A percentile compares a stretch with the other conserved stretches of the same genome.
Evolutionary conservation across 805 yeast genomes (phyloP).

Genomic region (Yarrowia sp.): DNA sequence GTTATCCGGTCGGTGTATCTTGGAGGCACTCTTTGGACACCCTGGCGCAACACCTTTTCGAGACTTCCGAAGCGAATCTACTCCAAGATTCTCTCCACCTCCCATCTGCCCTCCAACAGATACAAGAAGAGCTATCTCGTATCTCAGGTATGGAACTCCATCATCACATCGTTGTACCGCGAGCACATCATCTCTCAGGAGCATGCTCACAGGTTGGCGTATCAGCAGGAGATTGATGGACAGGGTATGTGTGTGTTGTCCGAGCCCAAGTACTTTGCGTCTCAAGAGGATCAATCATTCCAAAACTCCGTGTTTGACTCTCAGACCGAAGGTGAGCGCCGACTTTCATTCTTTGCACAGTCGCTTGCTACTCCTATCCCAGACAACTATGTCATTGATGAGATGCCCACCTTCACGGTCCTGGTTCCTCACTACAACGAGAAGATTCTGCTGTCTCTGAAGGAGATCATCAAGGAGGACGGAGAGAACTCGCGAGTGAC

Average conservation of each 20-base stretch:
- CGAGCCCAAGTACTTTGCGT: slow-evolving; percentile 75
- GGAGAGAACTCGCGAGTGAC: slow-evolving; percentile 63
- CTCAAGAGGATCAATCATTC: slow-evolving; percentile 73
- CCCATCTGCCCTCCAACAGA: slow-evolving; percentile 45
- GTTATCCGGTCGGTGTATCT: slow-evolving; percentile 96
- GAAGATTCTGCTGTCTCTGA: slow-evolving; percentile 68
- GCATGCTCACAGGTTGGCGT: slow-evolving; percentile 63
- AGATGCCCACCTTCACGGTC: slow-evolving; percentile 81
- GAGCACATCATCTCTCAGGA: slow-evolving; percentile 75
- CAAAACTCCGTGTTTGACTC: slow-evolving; percentile 55
- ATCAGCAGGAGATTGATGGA: slow-evolving; percentile 44
- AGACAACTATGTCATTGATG: slow-evolving; percentile 58
- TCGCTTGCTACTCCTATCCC: slow-evolving; percentile 83
- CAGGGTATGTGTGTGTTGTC: slow-evolving; percentile 46
- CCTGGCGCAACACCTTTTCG: slow-evolving; percentile 98
- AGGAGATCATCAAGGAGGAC: slow-evolving; percentile 71
- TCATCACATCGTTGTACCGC: slow-evolving; percentile 76
- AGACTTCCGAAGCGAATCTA: slow-evolving; percentile 96
- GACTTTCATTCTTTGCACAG: slow-evolving; percentile 87
- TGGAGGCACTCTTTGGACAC: slow-evolving; percentile 98
- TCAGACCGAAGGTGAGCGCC: slow-evolving; percentile 73
- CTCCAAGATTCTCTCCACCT: slow-evolving; percentile 59
- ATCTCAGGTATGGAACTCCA: slow-evolving; percentile 78
- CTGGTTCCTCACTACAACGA: slow-evolving; percentile 85
- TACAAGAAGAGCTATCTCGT: slow-evolving; percentile 54